Evolutionary conservation across 805 yeast species (phyloP).

Genomic region (Cyberlindnera nakhonratchasimensis): DNA sequence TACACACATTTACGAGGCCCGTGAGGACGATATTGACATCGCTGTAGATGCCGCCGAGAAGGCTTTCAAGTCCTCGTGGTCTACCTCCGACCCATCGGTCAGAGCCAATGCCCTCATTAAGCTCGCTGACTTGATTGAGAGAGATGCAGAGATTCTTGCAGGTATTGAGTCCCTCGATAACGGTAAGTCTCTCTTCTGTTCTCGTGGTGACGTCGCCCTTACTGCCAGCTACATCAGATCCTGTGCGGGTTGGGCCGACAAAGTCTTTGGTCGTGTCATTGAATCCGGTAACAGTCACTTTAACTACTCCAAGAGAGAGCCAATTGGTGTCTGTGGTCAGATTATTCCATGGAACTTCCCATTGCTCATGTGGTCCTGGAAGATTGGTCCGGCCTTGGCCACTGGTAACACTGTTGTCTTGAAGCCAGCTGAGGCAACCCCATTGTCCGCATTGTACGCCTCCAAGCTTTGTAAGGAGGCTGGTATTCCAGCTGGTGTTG

Average conservation of each 20-base stretch:
- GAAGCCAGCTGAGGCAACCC: slow-evolving; percentile 87
- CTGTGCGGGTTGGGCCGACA: slow-evolving; percentile 81
- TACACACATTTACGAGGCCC: slow-evolving; percentile 69
- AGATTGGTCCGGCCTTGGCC: slow-evolving; percentile 80
- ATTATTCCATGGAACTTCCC: slow-evolving; percentile 96
- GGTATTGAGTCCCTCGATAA: slow-evolving; percentile 84
- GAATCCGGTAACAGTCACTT: slow-evolving; percentile 64
- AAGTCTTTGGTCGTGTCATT: slow-evolving; percentile 53
- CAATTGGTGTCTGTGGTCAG: slow-evolving; percentile 86
- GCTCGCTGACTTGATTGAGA: slow-evolving; percentile 77
- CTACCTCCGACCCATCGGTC: slow-evolving; percentile 58
- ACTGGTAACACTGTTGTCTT: slow-evolving; percentile 83
- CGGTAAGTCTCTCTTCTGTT: slow-evolving; percentile 76
- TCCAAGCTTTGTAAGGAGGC: slow-evolving; percentile 65
- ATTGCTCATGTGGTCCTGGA: slow-evolving; percentile 82
- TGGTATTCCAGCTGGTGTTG: slow-evolving; percentile 79
- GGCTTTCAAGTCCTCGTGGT: slow-evolving; percentile 75
- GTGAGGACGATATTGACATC: slow-evolving; percentile 67
- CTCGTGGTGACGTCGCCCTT: slow-evolving; percentile 73
- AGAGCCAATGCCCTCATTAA: slow-evolving; percentile 62
- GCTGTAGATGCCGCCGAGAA: slow-evolving; percentile 84
- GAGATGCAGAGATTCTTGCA: slow-evolving; percentile 69
- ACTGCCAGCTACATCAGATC: slow-evolving; percentile 72
- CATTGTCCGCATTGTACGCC: slow-evolving; percentile 72
- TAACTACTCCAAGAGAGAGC: slow-evolving; percentile 70